Evolutionary conservation across 192 early-diverging fungal species (phyloP).

Genomic region (Borealophlyctis nickersoniae): DNA sequence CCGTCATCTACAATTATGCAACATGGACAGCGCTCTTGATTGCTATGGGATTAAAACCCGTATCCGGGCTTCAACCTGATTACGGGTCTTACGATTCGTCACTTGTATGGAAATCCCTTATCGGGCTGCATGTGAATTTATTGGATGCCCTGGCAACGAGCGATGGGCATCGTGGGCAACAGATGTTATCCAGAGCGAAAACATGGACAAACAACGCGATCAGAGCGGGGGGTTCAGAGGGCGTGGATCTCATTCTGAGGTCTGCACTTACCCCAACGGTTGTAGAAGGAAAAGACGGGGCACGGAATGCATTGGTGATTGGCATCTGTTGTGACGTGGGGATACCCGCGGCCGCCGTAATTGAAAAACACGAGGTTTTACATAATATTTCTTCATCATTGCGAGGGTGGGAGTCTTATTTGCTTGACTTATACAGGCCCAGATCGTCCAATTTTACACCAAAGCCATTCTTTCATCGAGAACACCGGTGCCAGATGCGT

Average conservation of each 20-base stretch:
- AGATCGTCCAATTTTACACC: slow-evolving; percentile 47
- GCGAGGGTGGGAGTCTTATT: no score
- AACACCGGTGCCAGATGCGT: slow-evolving; percentile 34
- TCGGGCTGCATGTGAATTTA: slow-evolving; percentile 46
- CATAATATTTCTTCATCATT: no score
- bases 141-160: slow-evolving; percentile 47
- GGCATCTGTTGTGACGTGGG: not conserved
- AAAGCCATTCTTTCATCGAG: slow-evolving; percentile 36
- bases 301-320: slow-evolving; percentile 2
- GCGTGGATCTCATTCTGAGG: slow-evolving; percentile 4
- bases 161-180: slow-evolving; percentile 45
- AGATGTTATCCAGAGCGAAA: slow-evolving; percentile 5
- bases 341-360: no score
- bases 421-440: slow-evolving; percentile 51
- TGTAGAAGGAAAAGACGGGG: slow-evolving; percentile 15
- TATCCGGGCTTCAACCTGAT: slow-evolving; percentile 1
- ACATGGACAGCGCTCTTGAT: slow-evolving; percentile 58
- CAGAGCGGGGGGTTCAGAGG: slow-evolving; percentile 1
- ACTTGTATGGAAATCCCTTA: slow-evolving; percentile 26
- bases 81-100: slow-evolving; percentile 12
- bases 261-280: slow-evolving; percentile 8
- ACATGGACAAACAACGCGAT: not conserved
- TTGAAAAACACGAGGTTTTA: no score
- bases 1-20: slow-evolving; percentile 31
- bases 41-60: slow-evolving; percentile 36